Evolutionary conservation across 495 filamentous ascomycete species (phyloP).

Genomic region (Terfezia boudieri): DNA sequence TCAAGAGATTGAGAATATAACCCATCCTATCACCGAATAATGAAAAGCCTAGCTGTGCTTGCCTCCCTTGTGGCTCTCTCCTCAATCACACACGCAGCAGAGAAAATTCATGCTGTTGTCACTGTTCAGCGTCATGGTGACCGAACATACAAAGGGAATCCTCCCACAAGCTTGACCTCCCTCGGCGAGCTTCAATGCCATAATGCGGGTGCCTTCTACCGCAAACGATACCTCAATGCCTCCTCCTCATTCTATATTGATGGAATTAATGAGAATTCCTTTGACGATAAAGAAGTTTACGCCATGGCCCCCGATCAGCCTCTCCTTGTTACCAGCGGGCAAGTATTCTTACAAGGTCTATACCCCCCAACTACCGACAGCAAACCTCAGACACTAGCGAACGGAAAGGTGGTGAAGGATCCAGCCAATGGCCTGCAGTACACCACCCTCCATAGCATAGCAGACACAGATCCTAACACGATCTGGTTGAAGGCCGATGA

Average conservation of each 20-base stretch:
- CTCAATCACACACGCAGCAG: conserved; percentile 6
- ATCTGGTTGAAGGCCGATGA: conserved; percentile 37
- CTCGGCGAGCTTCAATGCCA: conserved; percentile 47
- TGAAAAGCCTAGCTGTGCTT: too few relatives aligned
- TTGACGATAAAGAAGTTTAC: conserved; percentile 4
- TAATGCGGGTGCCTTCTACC: conserved; percentile 37
- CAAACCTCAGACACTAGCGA: conserved; percentile 31
- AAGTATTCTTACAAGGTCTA: conserved; percentile 59
- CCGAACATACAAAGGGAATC: conserved; percentile 36
- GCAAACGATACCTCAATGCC: conserved; percentile 32
- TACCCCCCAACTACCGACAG: conserved; percentile 42
- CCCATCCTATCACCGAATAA: too few relatives aligned
- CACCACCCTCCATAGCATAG: conserved; percentile 32
- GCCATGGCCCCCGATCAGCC: conserved; percentile 21
- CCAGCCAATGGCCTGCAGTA: conserved; percentile 61
- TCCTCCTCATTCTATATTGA: conserved; percentile 21
- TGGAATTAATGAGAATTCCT: conserved; percentile 8
- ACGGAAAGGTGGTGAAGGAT: conserved; percentile 31
- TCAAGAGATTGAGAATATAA: too few relatives aligned
- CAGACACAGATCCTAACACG: conserved; percentile 29
- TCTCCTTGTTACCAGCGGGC: conserved; percentile 35
- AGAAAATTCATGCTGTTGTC: conserved; percentile 44
- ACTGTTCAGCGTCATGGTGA: conserved; percentile 57
- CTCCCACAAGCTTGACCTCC: conserved; percentile 35
- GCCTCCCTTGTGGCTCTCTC: too few relatives aligned